Percentiles rank a stretch among this genome's conserved stretches.
Conservation (phyloP, 2,329 filamentous ascomycete species). For the Fusarium lateritium region DNA sequence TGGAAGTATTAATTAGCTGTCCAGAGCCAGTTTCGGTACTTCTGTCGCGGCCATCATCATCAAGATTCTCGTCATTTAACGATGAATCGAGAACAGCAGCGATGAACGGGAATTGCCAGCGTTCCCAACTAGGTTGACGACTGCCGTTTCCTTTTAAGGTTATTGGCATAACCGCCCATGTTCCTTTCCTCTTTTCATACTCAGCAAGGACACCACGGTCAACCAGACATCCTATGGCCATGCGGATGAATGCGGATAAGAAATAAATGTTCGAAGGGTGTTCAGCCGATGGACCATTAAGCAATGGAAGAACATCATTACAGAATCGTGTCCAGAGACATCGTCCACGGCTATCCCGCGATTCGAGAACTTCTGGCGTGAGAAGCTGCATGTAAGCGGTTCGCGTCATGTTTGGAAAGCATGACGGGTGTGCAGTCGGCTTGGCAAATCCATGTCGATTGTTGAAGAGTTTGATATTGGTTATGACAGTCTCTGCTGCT, state of each 20-base stretch:
- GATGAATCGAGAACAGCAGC: constrained; percentile 13
- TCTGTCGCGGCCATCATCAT: constrained; percentile 4
- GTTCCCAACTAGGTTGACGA: constrained; percentile 19
- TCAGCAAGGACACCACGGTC: constrained; percentile 30
- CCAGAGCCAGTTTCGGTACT: neutral
- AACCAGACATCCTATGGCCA: constrained; percentile 34
- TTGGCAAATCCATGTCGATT: neutral
- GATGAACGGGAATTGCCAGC: constrained; percentile 36
- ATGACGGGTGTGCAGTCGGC: constrained; percentile 47
- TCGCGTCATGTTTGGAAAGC: constrained; percentile 31
- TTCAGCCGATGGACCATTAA: constrained; percentile 11
- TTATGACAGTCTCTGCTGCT: constrained; percentile 52
- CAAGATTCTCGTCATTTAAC: neutral
- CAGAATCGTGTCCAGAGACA: constrained; percentile 51
- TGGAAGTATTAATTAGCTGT: constrained; percentile 15
- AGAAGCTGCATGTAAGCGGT: constrained; percentile 41
- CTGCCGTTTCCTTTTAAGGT: neutral
- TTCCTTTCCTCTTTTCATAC: constrained; percentile 33
- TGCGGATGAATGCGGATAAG: constrained; percentile 27
- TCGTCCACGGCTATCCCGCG: constrained; percentile 31
- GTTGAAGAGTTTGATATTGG: constrained; percentile 39
- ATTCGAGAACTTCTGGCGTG: constrained; percentile 44
- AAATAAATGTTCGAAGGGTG: constrained; percentile 30
- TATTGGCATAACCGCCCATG: constrained; percentile 38
- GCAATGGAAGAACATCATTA: constrained; percentile 28